These are phyloP conservation scores for Thuja plicata DNA, from an alignment of 83 land plant genomes.

Conservation along the genomic window DNA sequence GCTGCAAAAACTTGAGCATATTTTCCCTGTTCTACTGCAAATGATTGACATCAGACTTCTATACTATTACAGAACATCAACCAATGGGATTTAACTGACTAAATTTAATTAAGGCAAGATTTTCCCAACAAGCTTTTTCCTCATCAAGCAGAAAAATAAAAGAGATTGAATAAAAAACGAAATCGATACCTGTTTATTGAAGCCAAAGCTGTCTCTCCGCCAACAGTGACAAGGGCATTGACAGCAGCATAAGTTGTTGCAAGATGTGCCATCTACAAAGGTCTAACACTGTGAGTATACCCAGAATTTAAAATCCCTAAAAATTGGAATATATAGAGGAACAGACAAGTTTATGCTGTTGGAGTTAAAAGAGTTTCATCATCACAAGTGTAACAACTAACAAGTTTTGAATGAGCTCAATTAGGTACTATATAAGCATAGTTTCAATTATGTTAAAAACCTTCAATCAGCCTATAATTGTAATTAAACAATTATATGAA, in stretches of 20 bases:
- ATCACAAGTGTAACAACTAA: neutral
- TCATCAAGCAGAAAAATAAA: neutral
- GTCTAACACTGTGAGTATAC: neutral
- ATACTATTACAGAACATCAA: neutral
- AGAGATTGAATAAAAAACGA: neutral
- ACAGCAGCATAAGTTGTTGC: conserved; percentile 99
- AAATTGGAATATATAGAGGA: neutral
- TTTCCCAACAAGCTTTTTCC: neutral
- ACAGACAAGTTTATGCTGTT: neutral
- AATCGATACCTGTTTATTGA: conserved; percentile 82
- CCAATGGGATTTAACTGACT: neutral
- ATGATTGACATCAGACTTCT: conserved; percentile 7
- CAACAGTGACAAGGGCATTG: conserved; percentile 81
- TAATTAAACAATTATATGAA: neutral
- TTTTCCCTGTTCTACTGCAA: conserved; percentile 57
- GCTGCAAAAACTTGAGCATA: conserved; percentile 61
- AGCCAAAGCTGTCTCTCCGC: conserved; percentile 65
- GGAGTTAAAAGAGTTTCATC: neutral
- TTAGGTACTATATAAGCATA: neutral
- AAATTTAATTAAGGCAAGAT: neutral
- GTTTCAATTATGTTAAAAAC: neutral
- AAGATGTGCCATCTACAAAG: conserved; percentile 83
- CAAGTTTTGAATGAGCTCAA: neutral
- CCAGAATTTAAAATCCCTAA: neutral
- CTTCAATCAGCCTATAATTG: neutral